Conservation (phyloP, 2,329 filamentous ascomycete genomes). For the Akanthomyces dipterigenus region DNA sequence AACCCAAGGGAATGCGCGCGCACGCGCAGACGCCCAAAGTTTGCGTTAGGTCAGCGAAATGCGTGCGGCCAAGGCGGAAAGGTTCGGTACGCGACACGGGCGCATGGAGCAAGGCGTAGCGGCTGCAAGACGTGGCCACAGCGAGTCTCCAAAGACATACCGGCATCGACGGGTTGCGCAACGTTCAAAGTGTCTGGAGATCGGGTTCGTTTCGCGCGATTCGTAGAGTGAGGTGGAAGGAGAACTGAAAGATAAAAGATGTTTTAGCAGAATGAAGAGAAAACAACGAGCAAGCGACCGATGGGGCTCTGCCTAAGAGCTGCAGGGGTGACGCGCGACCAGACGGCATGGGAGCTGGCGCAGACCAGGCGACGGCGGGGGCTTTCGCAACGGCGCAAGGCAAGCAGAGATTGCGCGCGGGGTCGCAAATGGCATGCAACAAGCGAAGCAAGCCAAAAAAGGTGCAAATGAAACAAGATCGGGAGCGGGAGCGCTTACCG, state of each 20-base stretch:
- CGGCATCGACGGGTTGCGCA: slow-evolving; percentile 55
- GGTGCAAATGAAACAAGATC: neutral
- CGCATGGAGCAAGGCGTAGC: slow-evolving; percentile 25
- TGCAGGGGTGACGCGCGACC: neutral
- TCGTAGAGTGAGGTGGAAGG: slow-evolving; percentile 45
- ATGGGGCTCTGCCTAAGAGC: slow-evolving; percentile 11
- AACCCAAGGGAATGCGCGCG: neutral
- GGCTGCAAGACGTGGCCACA: slow-evolving; percentile 28
- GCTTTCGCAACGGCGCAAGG: neutral
- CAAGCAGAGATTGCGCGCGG: slow-evolving; percentile 9
- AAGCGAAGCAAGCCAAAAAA: slow-evolving; percentile 12
- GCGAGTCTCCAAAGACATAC: slow-evolving; percentile 50
- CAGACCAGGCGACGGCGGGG: neutral
- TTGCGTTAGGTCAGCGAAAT: neutral
- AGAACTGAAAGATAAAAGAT: slow-evolving; percentile 27
- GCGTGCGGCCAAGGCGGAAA: neutral
- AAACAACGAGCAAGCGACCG: slow-evolving; percentile 7
- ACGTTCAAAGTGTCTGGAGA: slow-evolving; percentile 61
- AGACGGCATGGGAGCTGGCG: neutral
- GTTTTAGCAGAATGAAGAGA: slow-evolving; percentile 21
- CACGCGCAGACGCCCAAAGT: neutral
- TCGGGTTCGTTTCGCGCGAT: slow-evolving; percentile 73
- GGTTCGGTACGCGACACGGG: slow-evolving; percentile 14
- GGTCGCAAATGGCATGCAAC: slow-evolving; percentile 10
- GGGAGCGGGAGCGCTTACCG: slow-evolving; percentile 47